Evolutionary conservation across 768 basidiomycete species (phyloP).

Genomic region (Russula compacta): DNA sequence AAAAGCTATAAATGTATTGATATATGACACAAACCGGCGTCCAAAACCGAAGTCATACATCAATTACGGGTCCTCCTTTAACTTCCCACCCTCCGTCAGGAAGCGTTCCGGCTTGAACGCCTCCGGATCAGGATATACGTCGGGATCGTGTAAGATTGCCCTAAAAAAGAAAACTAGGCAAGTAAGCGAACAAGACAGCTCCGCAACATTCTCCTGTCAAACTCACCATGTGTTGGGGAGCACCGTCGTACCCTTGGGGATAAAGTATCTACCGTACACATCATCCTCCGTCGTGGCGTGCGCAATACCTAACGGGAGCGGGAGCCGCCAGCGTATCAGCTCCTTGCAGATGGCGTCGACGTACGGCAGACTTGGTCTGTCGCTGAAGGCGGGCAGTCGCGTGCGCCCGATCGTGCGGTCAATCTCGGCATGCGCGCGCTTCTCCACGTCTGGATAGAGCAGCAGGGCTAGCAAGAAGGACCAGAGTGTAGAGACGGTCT

Average conservation of each 20-base stretch:
- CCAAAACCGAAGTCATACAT: constrained; percentile 8
- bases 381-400: constrained; percentile 19
- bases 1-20: no score
- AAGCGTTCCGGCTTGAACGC: constrained; percentile 13
- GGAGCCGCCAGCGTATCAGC: constrained; percentile 5
- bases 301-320: constrained; percentile 7
- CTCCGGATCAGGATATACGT: constrained; percentile 15
- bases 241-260: constrained; percentile 9
- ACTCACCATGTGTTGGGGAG: constrained; percentile 7
- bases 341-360: constrained; percentile 16
- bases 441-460: constrained; percentile 10
- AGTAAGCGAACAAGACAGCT: background rate
- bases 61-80: constrained; percentile 3
- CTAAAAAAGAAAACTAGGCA: background rate
- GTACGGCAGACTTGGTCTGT: constrained; percentile 22
- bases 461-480: constrained; percentile 9
- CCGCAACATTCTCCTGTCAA: no score
- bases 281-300: constrained; percentile 10
- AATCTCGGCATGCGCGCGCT: constrained; percentile 16
- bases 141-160: constrained; percentile 22
- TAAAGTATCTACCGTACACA: constrained; percentile 3
- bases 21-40: background rate
- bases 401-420: constrained; percentile 18
- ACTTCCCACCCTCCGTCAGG: constrained; percentile 3
- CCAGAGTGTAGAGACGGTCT: constrained; percentile 7